phyloP scores from a whole-genome alignment of 768 basidiomycete genomes.

The Kwoniella botswanensis region DNA sequence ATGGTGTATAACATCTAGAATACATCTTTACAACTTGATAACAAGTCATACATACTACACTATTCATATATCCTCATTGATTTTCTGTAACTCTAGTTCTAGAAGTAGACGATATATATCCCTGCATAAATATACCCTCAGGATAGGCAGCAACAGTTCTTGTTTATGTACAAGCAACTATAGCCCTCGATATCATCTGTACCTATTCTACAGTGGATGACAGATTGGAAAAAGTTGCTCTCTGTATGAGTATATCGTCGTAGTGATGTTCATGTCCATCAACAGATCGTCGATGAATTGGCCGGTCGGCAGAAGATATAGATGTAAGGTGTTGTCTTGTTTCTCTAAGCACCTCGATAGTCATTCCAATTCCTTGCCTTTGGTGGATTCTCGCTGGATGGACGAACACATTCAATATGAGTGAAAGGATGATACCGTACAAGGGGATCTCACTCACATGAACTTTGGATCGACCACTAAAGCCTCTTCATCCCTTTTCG shows the following conservation, averaged over 20 bases:
- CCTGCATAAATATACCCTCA: slow-evolving; percentile 25
- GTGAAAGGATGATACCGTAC: background rate
- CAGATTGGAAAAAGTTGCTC: too few species aligned
- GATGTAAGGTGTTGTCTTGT: background rate
- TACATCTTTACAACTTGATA: background rate
- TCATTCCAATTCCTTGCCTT: slow-evolving; percentile 45
- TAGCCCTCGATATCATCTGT: too few species aligned
- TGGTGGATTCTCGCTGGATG: slow-evolving; percentile 35
- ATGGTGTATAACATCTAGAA: slow-evolving; percentile 1
- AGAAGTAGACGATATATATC: background rate
- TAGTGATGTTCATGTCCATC: too few species aligned
- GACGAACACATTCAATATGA: background rate
- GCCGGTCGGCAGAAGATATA: background rate
- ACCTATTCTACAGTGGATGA: too few species aligned
- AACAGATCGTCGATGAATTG: background rate
- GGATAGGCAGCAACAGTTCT: too few species aligned
- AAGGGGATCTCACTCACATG: slow-evolving; percentile 32
- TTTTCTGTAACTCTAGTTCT: background rate
- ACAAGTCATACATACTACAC: background rate
- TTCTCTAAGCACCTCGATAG: slow-evolving; percentile 19
- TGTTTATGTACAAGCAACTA: too few species aligned
- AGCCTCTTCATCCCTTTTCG: slow-evolving; percentile 8
- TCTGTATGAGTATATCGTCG: too few species aligned
- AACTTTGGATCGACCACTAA: slow-evolving; percentile 37
- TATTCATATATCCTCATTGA: background rate